Percentiles rank a stretch among this genome's conserved stretches.
phyloP scores from a whole-genome alignment of 176 grass and related monocot species.

The Eleusine coracana region DNA sequence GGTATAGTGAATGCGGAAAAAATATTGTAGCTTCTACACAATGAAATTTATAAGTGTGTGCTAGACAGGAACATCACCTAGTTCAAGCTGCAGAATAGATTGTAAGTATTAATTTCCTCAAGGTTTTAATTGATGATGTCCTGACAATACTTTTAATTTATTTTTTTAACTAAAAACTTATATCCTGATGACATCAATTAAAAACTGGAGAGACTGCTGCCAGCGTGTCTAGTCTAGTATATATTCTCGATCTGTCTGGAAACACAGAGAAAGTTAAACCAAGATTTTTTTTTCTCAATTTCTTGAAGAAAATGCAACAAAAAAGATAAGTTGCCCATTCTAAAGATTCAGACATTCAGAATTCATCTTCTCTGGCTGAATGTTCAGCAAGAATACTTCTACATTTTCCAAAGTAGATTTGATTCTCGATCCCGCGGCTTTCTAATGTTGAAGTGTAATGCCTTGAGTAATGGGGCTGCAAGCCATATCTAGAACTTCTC shows the following conservation, averaged over 20 bases:
- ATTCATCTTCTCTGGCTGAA: neutral
- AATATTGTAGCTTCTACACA: neutral
- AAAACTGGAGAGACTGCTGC: neutral
- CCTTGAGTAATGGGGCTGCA: neutral
- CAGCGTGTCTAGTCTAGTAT: neutral
- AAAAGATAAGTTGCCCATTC: neutral
- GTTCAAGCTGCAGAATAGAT: neutral
- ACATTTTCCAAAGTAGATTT: constrained; percentile 32
- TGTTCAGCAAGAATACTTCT: constrained; percentile 11
- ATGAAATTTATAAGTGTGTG: neutral
- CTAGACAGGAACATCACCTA: neutral
- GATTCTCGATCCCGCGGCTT: neutral
- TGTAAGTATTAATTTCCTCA: neutral
- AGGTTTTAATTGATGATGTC: no score
- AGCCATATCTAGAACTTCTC: neutral
- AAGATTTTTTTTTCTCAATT: neutral
- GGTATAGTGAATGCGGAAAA: no score
- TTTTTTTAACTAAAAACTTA: neutral
- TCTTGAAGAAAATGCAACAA: neutral
- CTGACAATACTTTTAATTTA: neutral
- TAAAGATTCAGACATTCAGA: neutral
- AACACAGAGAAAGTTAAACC: neutral
- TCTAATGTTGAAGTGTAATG: neutral
- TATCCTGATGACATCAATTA: neutral
- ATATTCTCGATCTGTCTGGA: constrained; percentile 27